phyloP scores from a whole-genome alignment of 2,329 filamentous ascomycete species.

The Diaporthe citrichinensis region DNA sequence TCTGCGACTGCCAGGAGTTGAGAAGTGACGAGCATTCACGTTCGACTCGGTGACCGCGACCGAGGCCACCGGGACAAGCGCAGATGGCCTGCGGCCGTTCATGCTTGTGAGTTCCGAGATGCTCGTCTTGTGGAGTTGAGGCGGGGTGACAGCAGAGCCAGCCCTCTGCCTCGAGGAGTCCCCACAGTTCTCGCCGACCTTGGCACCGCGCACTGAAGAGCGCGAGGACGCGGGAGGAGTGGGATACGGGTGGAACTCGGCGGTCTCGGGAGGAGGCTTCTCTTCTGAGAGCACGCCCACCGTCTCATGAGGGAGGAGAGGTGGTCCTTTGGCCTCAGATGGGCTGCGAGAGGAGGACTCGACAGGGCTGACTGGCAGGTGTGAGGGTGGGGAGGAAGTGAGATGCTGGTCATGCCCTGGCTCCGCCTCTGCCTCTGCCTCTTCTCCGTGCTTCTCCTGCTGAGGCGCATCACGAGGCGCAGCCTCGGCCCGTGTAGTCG shows the following conservation, averaged over 20 bases:
- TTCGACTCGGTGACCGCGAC: slow-evolving; percentile 71
- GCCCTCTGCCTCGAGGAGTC: slow-evolving; percentile 52
- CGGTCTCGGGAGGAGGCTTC: slow-evolving; percentile 49
- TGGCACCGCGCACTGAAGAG: slow-evolving; percentile 60
- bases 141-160: slow-evolving; percentile 52
- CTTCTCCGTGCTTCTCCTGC: slow-evolving; percentile 41
- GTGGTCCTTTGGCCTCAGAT: slow-evolving; percentile 47
- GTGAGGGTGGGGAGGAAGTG: slow-evolving; percentile 44
- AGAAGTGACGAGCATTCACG: slow-evolving; percentile 78
- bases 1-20: slow-evolving; percentile 72
- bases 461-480: slow-evolving; percentile 49
- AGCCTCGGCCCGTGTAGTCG: slow-evolving; percentile 55
- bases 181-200: slow-evolving; percentile 57
- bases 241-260: slow-evolving; percentile 63
- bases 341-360: slow-evolving; percentile 44
- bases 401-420: slow-evolving; percentile 38
- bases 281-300: slow-evolving; percentile 49
- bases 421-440: slow-evolving; percentile 27
- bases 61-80: slow-evolving; percentile 73
- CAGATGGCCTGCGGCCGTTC: slow-evolving; percentile 59
- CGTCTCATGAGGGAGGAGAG: slow-evolving; percentile 58
- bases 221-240: slow-evolving; percentile 70
- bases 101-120: slow-evolving; percentile 59
- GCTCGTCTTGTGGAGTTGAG: slow-evolving; percentile 59
- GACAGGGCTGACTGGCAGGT: slow-evolving; percentile 45